Evolutionary conservation across 495 filamentous ascomycete species (phyloP).

Genomic region (Thozetella sp.): DNA sequence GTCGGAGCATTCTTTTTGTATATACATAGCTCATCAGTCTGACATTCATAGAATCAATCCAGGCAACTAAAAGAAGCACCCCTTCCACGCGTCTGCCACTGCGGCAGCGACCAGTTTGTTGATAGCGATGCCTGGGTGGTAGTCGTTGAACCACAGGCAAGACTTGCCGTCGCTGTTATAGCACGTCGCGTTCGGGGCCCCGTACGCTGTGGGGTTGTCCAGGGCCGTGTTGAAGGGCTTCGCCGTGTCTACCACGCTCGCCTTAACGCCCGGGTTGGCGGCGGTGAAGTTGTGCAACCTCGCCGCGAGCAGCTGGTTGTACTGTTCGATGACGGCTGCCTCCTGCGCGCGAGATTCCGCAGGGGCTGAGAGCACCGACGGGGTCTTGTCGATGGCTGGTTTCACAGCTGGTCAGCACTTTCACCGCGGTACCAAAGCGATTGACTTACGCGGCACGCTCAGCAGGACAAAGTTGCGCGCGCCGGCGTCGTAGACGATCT

Average conservation of each 20-base stretch:
- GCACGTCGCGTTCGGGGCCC: conserved; percentile 41
- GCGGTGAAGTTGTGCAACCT: conserved; percentile 23
- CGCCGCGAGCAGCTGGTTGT: conserved; percentile 29
- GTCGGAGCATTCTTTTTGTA: not conserved
- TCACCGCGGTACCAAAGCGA: not conserved
- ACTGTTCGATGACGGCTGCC: conserved; percentile 34
- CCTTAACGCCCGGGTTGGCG: conserved; percentile 25
- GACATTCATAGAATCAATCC: not conserved
- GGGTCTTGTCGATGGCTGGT: conserved; percentile 63
- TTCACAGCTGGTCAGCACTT: not conserved
- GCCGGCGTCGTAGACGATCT: conserved; percentile 63
- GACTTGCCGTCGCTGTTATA: conserved; percentile 40
- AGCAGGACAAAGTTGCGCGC: conserved; percentile 77
- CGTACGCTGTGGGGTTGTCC: conserved; percentile 41
- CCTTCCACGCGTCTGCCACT: conserved; percentile 40
- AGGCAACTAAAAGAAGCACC: conserved; percentile 21
- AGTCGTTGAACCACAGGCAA: conserved; percentile 48
- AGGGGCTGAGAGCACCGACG: conserved; percentile 43
- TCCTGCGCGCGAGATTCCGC: conserved; percentile 19
- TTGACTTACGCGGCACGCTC: conserved; percentile 61
- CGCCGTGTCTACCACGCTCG: conserved; percentile 37
- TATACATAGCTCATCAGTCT: not conserved
- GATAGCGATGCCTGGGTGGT: conserved; percentile 42
- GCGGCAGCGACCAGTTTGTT: conserved; percentile 34
- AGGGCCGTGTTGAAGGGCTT: conserved; percentile 38